These are phyloP conservation scores for Verticillium tricorpus DNA, from an alignment of 2,329 filamentous ascomycete genomes.

Conservation along the genomic window DNA sequence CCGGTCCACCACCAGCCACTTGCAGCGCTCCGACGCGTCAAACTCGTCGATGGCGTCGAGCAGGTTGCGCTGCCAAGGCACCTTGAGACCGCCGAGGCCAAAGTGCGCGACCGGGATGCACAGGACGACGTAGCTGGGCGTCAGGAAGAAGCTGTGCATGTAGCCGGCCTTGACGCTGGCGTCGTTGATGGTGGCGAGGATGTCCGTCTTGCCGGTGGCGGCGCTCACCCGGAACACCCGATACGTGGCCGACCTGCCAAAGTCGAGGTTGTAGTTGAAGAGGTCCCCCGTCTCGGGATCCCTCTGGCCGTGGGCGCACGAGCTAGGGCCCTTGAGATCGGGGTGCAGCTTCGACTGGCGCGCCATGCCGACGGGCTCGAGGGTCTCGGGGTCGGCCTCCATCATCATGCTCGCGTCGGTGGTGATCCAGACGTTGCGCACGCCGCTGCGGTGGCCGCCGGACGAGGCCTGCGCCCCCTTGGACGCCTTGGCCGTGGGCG, in stretches of 20 bases:
- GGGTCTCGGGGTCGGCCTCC: conserved; percentile 62
- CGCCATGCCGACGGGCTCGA: conserved; percentile 66
- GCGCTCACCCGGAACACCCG: conserved; percentile 64
- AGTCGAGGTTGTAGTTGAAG: conserved; percentile 76
- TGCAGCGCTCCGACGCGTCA: conserved; percentile 48
- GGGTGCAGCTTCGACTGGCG: conserved; percentile 61
- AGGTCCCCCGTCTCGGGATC: conserved; percentile 71
- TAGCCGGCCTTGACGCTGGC: conserved; percentile 55
- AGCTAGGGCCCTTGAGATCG: conserved; percentile 60
- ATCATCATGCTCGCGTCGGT: conserved; percentile 56
- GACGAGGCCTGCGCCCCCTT: conserved; percentile 5
- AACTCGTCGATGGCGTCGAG: conserved; percentile 64
- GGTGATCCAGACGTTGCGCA: conserved; percentile 46
- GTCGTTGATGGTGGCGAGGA: conserved; percentile 62
- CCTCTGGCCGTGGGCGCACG: conserved; percentile 66
- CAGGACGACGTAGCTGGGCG: conserved; percentile 64
- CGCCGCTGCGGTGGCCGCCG: conserved; percentile 26
- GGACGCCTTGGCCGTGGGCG: conserved; percentile 10
- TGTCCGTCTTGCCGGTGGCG: conserved; percentile 58
- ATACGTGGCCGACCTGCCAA: conserved; percentile 56
- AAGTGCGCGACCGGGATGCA: conserved; percentile 67
- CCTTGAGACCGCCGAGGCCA: conserved; percentile 49
- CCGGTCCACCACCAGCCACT: conserved; percentile 74
- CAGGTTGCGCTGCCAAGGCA: conserved; percentile 63
- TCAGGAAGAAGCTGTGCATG: conserved; percentile 79